Percentiles rank a stretch among this genome's conserved stretches.
Conservation (phyloP, 1,139 yeast genomes). For the Candida sojae region DNA sequence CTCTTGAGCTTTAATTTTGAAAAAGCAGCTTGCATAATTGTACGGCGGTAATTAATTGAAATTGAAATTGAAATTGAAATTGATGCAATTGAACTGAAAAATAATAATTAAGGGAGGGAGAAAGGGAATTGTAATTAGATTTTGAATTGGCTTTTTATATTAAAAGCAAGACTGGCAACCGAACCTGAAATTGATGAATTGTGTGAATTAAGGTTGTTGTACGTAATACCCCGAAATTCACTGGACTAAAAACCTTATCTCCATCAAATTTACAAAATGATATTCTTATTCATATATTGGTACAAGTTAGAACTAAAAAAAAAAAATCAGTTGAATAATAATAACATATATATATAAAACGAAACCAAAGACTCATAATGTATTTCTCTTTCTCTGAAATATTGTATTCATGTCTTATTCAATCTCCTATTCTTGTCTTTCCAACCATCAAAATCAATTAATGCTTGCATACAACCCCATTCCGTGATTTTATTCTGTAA, state of each 20-base stretch:
- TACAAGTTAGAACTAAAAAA: background rate
- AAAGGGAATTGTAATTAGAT: background rate
- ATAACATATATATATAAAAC: no score
- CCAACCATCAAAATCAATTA: constrained; percentile 97
- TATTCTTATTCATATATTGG: background rate
- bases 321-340: background rate
- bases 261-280: background rate
- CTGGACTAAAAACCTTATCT: no score
- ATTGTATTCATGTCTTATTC: constrained; percentile 6
- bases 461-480: constrained; percentile 98
- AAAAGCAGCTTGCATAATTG: constrained; percentile 12
- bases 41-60: background rate
- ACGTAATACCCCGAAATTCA: no score
- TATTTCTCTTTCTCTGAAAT: no score
- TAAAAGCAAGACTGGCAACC: no score
- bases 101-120: constrained; percentile 8
- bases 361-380: background rate
- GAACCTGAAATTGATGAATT: no score
- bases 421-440: constrained; percentile 34
- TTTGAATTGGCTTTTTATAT: no score
- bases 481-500: constrained; percentile 90
- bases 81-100: background rate
- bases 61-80: no score
- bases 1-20: constrained; percentile 39
- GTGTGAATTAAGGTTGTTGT: no score